phyloP scores from a whole-genome alignment of 2,329 filamentous ascomycete species.

The Aspergillus niger region DNA sequence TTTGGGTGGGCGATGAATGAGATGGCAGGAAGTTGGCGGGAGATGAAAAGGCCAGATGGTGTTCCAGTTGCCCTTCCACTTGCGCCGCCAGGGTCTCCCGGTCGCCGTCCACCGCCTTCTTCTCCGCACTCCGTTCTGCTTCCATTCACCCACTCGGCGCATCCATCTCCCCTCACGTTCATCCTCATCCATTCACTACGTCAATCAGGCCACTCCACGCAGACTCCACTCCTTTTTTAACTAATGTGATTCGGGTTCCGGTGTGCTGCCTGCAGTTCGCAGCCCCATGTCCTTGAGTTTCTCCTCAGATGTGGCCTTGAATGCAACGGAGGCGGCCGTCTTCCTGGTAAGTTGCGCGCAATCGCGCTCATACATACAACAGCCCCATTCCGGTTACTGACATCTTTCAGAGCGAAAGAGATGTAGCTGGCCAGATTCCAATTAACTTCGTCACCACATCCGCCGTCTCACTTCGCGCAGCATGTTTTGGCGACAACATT shows the following conservation, averaged over 20 bases:
- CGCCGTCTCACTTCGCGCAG: conserved; percentile 58
- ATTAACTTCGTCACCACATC: conserved; percentile 64
- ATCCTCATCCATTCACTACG: not conserved
- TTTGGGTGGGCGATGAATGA: not conserved
- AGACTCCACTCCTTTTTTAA: not conserved
- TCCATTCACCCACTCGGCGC: not conserved
- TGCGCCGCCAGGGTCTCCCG: not conserved
- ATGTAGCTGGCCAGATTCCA: conserved; percentile 60
- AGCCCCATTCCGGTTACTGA: conserved; percentile 13
- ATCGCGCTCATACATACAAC: not conserved
- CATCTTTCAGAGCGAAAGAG: conserved; percentile 58
- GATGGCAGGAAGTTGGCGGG: conserved; percentile 11
- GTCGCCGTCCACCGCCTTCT: conserved; percentile 20
- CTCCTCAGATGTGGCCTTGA: conserved; percentile 39
- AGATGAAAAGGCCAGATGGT: conserved; percentile 26
- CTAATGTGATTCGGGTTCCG: not conserved
- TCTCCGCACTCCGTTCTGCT: conserved; percentile 6
- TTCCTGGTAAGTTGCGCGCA: conserved; percentile 36
- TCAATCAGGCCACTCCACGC: not conserved
- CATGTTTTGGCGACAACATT: conserved; percentile 59
- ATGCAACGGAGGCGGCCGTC: conserved; percentile 43
- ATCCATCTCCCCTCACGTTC: not conserved
- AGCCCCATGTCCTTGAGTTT: conserved; percentile 47
- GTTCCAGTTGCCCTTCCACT: not conserved
- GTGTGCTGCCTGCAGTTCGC: conserved; percentile 10